Evolutionary conservation across 1,284 basidiomycete genomes (phyloP).

Genomic region (Ustilago tritici): DNA sequence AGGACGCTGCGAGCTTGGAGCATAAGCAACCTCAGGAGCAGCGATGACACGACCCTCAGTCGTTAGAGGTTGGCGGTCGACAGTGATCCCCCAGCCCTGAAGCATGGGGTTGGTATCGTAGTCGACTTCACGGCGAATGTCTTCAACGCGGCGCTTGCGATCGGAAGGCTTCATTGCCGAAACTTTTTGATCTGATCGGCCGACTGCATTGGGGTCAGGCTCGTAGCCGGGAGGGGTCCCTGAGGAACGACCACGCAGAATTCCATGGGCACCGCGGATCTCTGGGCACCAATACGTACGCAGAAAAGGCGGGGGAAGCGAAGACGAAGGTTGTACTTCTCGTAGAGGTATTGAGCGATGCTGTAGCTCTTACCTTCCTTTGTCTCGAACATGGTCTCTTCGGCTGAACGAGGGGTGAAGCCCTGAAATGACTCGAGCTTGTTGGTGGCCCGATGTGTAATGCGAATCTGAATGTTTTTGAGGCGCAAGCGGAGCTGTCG

Average conservation of each 20-base stretch:
- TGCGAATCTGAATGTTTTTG: conserved; percentile 39
- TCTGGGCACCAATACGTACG: conserved; percentile 38
- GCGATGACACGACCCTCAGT: conserved; percentile 69
- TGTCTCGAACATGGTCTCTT: conserved; percentile 34
- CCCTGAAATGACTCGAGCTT: conserved; percentile 54
- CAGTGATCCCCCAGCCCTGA: conserved; percentile 70
- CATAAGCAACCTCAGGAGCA: conserved; percentile 63
- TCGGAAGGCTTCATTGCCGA: conserved; percentile 35
- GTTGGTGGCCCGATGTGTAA: conserved; percentile 50
- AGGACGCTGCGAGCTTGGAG: conserved; percentile 63
- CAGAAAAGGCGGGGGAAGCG: conserved; percentile 47
- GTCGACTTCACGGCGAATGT: conserved; percentile 45
- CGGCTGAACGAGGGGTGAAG: conserved; percentile 40
- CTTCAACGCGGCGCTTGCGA: conserved; percentile 37
- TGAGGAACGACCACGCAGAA: conserved; percentile 41
- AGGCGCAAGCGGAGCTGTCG: conserved; percentile 54
- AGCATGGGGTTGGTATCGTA: conserved; percentile 48
- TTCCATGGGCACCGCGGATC: conserved; percentile 52
- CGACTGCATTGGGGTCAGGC: conserved; percentile 39
- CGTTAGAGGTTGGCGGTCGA: conserved; percentile 65
- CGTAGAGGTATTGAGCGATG: conserved; percentile 44
- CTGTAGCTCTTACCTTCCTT: conserved; percentile 33
- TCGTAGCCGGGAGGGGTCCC: conserved; percentile 45
- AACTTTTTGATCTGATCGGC: conserved; percentile 46
- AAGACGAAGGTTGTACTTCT: conserved; percentile 51